These are phyloP conservation scores for Hyaloscypha hepaticicola DNA, from an alignment of 495 filamentous ascomycete species.

Conservation along the genomic window DNA sequence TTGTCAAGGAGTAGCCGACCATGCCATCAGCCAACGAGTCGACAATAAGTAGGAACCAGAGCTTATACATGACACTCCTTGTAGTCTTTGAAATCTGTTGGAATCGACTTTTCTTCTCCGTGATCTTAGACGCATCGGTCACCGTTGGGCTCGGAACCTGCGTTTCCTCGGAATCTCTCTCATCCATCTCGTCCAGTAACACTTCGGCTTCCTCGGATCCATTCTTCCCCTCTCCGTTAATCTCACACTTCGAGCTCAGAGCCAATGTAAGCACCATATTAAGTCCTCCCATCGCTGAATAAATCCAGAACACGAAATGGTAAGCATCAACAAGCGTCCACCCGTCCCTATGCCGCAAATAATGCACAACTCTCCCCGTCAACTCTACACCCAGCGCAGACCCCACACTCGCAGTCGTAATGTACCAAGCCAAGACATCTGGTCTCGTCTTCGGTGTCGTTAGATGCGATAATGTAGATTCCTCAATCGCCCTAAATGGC, in stretches of 20 bases:
- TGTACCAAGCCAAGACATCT: conserved; percentile 83
- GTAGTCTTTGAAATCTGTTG: conserved; percentile 56
- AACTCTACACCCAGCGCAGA: conserved; percentile 63
- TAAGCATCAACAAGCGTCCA: conserved; percentile 64
- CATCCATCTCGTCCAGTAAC: conserved; percentile 41
- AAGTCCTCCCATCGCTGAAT: conserved; percentile 63
- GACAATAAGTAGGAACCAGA: conserved; percentile 74
- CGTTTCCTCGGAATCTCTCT: neutral
- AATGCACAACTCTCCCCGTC: conserved; percentile 64
- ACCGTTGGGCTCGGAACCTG: neutral
- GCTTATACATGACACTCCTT: conserved; percentile 59
- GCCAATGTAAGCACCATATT: conserved; percentile 62
- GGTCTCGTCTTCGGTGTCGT: conserved; percentile 57
- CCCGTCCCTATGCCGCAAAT: conserved; percentile 45
- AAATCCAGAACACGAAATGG: conserved; percentile 67
- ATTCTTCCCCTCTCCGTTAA: conserved; percentile 32
- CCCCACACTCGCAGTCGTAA: conserved; percentile 61
- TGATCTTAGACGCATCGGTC: neutral
- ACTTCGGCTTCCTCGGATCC: conserved; percentile 39
- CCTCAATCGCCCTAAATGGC: conserved; percentile 80
- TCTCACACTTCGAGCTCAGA: conserved; percentile 62
- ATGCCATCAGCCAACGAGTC: conserved; percentile 75
- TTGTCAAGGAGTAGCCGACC: conserved; percentile 56
- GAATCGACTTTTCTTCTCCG: conserved; percentile 30
- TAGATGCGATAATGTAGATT: conserved; percentile 73